Evolutionary conservation across 176 grass and related monocot genomes (phyloP).

Genomic region (Aegilops tauschii): DNA sequence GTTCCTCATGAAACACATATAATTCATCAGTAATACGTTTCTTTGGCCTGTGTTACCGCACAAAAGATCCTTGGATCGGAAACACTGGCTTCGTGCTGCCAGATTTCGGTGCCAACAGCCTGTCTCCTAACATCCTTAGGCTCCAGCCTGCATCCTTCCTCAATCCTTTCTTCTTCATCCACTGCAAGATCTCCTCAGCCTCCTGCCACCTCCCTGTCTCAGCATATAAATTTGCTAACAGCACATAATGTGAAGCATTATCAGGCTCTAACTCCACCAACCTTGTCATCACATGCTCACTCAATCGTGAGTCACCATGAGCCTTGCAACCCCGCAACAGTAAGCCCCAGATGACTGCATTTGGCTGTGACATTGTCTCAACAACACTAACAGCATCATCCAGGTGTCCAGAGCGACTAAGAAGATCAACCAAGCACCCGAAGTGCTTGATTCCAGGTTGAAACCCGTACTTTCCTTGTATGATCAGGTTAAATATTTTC

Average conservation of each 20-base stretch:
- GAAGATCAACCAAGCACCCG: constrained; percentile 71
- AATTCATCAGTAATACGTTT: constrained; percentile 3
- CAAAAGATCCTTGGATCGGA: constrained; percentile 13
- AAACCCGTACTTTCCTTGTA: constrained; percentile 61
- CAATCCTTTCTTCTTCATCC: constrained; percentile 52
- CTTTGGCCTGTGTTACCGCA: neutral
- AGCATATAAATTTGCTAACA: constrained; percentile 60
- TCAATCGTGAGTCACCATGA: constrained; percentile 36
- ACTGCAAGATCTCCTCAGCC: constrained; percentile 47
- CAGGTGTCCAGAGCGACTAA: constrained; percentile 58
- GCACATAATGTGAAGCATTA: constrained; percentile 62
- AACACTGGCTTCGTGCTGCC: neutral
- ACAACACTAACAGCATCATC: constrained; percentile 41
- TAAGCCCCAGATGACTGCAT: constrained; percentile 64
- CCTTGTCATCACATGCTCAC: constrained; percentile 45
- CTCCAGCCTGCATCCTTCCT: constrained; percentile 71
- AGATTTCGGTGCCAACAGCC: neutral
- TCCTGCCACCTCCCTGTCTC: constrained; percentile 71
- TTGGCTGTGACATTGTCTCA: constrained; percentile 59
- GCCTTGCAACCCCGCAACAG: constrained; percentile 53
- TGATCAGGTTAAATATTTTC: constrained; percentile 48
- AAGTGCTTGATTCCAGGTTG: constrained; percentile 66
- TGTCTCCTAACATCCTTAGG: constrained; percentile 42
- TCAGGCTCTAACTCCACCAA: constrained; percentile 71
- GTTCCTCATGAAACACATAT: constrained; percentile 25